A percentile compares a stretch with the other conserved stretches of the same genome.
Conservation (phyloP, 306 rosid species). For the Cotoneaster glaucophyllus region DNA sequence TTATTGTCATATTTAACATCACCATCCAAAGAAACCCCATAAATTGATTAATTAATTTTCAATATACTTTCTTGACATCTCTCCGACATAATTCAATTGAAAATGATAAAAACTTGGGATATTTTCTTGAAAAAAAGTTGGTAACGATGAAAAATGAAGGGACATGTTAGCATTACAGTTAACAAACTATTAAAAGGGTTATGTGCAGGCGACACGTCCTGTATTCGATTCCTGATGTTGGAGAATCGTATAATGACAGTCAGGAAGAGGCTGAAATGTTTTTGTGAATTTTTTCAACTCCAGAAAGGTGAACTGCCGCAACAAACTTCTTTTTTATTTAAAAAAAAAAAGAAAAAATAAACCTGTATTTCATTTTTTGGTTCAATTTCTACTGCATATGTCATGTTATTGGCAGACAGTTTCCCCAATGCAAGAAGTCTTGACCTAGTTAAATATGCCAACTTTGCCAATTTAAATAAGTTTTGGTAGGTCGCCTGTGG, state of each 20-base stretch:
- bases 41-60: neutral
- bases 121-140: too few relatives aligned
- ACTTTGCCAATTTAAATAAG: neutral
- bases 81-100: neutral
- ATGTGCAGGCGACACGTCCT: too few relatives aligned
- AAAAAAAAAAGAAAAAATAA: too few relatives aligned
- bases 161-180: too few relatives aligned
- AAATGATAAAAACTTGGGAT: neutral
- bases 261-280: rapidly evolving
- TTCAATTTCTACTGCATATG: neutral
- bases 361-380: too few relatives aligned
- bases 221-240: too few relatives aligned
- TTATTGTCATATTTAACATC: neutral
- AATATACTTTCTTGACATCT: neutral
- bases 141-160: too few relatives aligned
- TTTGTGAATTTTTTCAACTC: too few relatives aligned
- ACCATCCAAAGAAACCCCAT: neutral
- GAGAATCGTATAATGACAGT: rapidly evolving
- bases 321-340: too few relatives aligned
- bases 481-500: neutral
- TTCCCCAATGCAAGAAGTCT: neutral
- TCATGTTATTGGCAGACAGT: neutral
- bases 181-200: too few relatives aligned
- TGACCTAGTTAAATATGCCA: neutral
- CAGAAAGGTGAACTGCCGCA: too few relatives aligned